phyloP scores from a whole-genome alignment of 2,329 filamentous ascomycete species.

The Epichloe amarillans region DNA sequence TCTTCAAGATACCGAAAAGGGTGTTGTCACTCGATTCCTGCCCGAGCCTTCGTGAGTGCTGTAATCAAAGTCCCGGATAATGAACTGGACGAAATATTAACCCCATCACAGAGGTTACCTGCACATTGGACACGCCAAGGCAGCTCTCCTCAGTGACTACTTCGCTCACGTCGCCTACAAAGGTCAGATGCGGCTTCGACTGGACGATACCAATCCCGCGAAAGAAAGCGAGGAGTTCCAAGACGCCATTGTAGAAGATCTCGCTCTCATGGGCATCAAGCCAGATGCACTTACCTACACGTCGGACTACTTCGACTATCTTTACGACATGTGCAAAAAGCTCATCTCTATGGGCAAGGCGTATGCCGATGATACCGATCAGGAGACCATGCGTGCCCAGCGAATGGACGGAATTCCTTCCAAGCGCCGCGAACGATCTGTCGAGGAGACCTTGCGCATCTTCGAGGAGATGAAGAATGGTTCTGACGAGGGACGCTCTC shows the following conservation, averaged over 20 bases:
- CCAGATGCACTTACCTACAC: slow-evolving; percentile 81
- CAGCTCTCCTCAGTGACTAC: slow-evolving; percentile 87
- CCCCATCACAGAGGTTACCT: slow-evolving; percentile 54
- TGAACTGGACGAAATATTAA: slow-evolving; percentile 4
- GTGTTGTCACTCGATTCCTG: slow-evolving; percentile 83
- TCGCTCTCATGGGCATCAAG: slow-evolving; percentile 81
- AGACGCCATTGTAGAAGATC: slow-evolving; percentile 84
- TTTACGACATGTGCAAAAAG: slow-evolving; percentile 73
- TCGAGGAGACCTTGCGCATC: slow-evolving; percentile 73
- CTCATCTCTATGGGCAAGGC: slow-evolving; percentile 80
- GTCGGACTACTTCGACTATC: slow-evolving; percentile 86
- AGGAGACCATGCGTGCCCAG: slow-evolving; percentile 76
- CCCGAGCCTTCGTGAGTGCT: slow-evolving; percentile 72
- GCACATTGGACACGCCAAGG: slow-evolving; percentile 93
- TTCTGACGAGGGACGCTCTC: slow-evolving; percentile 61
- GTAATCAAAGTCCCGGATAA: background rate
- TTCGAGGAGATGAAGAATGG: slow-evolving; percentile 92
- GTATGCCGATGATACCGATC: slow-evolving; percentile 88
- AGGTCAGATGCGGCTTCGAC: slow-evolving; percentile 78
- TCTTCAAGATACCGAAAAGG: slow-evolving; percentile 71
- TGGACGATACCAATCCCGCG: slow-evolving; percentile 94
- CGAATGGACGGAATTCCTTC: slow-evolving; percentile 75
- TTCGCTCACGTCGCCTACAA: slow-evolving; percentile 91
- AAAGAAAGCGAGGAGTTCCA: slow-evolving; percentile 97
- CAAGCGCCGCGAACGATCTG: slow-evolving; percentile 59